Evolutionary conservation across 352 stramenopile species (phyloP), one percentile per base, ranked within the genome.

Genomic region (Globisporangium apiculatum): DNA sequence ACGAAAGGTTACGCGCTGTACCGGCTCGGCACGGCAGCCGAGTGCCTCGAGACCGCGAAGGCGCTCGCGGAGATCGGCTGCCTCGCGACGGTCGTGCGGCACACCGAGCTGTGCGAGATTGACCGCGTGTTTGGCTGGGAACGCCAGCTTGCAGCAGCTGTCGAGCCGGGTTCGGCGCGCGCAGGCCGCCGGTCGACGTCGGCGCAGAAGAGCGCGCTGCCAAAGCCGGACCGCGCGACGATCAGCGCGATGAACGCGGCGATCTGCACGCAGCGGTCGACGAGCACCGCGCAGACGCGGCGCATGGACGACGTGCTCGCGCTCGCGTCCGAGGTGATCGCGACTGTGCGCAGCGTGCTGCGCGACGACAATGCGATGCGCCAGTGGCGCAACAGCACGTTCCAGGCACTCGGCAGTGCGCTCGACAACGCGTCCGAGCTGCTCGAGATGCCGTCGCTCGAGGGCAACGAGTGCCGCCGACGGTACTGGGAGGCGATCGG

Each of bases 101-200:
- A 46, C 35, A 53, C 53, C 0, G 75, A 87, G 46, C 47, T 82
- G 38, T 45, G 42, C 11, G 52, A 72, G 36, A 58, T 89, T 18
- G 58, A 85, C 14, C 42, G 37, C 1, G 68, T 80, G 48, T 69
- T 77, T 47, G 68, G 83, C 37, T 89, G 76, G 76, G 73, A 89
- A 53, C 69, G 58, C 38, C 60, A 67, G 15, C 51, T 79, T 15
- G 59, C 68, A 48, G 56, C 68, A 24, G 60, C 59, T 0, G 54
- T 86, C 36, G 76, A 87, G 43, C 76, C 79, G 47, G 79, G 79
- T 0, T 73, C 71, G 14, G 66, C 65, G 3, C 72, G 75, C 7
- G 55, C 81, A 7, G 66, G 69, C 46, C 73, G 77, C 17, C 71
- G 75, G 11, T 63, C 73, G 5, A 64, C 60, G 10, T 56, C 64